phyloP scores from a whole-genome alignment of 768 basidiomycete species.

The Pholiota molesta region DNA sequence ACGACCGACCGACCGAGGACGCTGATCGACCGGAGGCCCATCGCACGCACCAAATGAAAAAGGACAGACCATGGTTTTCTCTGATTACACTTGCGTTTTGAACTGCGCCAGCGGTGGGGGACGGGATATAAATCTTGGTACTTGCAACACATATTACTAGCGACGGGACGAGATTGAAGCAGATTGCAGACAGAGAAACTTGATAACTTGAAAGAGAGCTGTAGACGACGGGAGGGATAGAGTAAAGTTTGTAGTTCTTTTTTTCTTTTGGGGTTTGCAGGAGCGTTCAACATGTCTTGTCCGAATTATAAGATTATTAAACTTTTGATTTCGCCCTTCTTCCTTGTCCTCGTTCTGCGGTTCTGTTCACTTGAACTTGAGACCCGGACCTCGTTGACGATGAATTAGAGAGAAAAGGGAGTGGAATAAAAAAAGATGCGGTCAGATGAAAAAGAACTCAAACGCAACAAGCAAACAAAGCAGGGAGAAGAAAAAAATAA shows the following conservation, averaged over 20 bases:
- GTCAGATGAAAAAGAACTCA: conserved; percentile 26
- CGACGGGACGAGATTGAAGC: conserved; percentile 19
- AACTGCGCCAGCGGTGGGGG: conserved; percentile 15
- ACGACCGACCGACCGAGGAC: not conserved
- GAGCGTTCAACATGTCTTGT: conserved; percentile 25
- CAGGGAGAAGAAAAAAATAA: conserved; percentile 10
- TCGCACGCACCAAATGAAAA: conserved; percentile 5
- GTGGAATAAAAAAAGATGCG: conserved; percentile 19
- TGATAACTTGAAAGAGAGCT: conserved; percentile 32
- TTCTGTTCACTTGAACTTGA: conserved; percentile 25
- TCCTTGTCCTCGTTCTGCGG: conserved; percentile 21
- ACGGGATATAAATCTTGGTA: conserved; percentile 30
- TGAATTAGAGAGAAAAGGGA: conserved; percentile 15
- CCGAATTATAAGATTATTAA: conserved; percentile 33
- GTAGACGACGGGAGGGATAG: conserved; percentile 28
- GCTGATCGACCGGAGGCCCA: not conserved
- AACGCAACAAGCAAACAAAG: conserved; percentile 13
- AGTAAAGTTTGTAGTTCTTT: conserved; percentile 21
- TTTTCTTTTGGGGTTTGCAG: conserved; percentile 14
- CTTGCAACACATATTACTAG: conserved; percentile 37
- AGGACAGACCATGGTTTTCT: conserved; percentile 8
- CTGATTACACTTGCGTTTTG: conserved; percentile 24
- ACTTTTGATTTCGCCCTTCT: conserved; percentile 23
- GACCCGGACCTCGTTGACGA: conserved; percentile 18
- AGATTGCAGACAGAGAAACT: conserved; percentile 24